Evolutionary conservation across 139 green algal species (phyloP).

Genomic region (Picochlorum sp.): DNA sequence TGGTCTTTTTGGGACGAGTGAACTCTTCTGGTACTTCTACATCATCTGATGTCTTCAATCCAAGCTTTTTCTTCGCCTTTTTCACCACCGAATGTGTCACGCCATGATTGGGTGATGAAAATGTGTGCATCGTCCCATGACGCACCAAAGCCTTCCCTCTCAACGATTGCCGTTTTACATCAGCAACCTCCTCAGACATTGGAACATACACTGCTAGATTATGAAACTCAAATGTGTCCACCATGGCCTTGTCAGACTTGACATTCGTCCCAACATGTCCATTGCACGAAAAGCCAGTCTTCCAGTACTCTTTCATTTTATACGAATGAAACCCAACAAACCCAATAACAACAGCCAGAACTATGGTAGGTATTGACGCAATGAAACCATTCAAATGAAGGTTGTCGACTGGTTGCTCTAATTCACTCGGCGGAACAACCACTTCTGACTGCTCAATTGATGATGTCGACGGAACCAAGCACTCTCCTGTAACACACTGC

Average conservation of each 20-base stretch:
- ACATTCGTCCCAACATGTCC: neutral
- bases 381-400: slow-evolving; percentile 29
- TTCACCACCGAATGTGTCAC: neutral
- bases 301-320: slow-evolving; percentile 1
- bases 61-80: slow-evolving; percentile 7
- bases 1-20: neutral
- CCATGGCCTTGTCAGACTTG: slow-evolving; percentile 10
- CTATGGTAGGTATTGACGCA: slow-evolving; percentile 31
- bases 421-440: neutral
- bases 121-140: neutral
- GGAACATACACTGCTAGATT: slow-evolving; percentile 16
- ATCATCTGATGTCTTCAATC: slow-evolving; percentile 1
- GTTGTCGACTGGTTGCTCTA: neutral
- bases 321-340: slow-evolving; percentile 21
- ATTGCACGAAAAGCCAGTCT: neutral
- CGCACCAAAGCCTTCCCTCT: slow-evolving; percentile 12
- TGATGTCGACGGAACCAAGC: slow-evolving; percentile 10
- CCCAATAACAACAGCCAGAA: slow-evolving; percentile 18
- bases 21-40: slow-evolving; percentile 1
- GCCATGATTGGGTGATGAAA: neutral
- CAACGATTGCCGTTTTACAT: slow-evolving; percentile 1
- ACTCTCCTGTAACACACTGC: slow-evolving; percentile 21
- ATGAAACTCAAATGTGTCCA: slow-evolving; percentile 13
- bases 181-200: neutral
- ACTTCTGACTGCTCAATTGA: neutral